These are phyloP conservation scores for Nakazawaea sp. DNA, from an alignment of 805 yeast genomes.

Conservation along the genomic window DNA sequence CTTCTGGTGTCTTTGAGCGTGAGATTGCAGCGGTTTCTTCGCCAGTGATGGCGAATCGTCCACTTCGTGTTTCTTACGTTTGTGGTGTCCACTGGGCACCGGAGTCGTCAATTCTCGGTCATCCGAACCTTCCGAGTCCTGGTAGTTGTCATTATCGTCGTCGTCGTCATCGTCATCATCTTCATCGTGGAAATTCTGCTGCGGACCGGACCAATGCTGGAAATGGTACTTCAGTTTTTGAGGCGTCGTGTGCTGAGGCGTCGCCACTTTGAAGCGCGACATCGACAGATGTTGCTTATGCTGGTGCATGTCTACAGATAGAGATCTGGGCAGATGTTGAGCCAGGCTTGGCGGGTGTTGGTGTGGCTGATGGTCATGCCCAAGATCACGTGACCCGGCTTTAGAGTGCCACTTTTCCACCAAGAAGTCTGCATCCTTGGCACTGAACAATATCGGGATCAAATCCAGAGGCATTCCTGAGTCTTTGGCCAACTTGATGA, in stretches of 20 bases:
- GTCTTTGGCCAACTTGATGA: conserved; percentile 23
- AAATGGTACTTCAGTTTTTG: conserved; percentile 22
- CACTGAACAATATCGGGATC: conserved; percentile 18
- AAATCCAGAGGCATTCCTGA: conserved; percentile 18
- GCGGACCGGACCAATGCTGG: conserved; percentile 28
- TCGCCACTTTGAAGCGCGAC: not conserved
- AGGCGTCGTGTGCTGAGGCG: conserved; percentile 2
- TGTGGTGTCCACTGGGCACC: too few species aligned
- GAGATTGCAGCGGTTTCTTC: too few species aligned
- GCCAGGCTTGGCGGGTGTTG: not conserved
- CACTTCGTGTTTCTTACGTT: too few species aligned
- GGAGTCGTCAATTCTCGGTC: conserved; percentile 2
- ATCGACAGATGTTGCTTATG: not conserved
- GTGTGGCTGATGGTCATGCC: not conserved
- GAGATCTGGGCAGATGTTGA: too few species aligned
- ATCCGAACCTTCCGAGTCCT: not conserved
- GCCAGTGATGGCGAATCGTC: too few species aligned
- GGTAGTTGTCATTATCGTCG: not conserved
- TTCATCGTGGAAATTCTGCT: not conserved
- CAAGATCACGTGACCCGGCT: too few species aligned
- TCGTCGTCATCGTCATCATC: conserved; percentile 2
- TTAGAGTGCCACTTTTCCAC: too few species aligned
- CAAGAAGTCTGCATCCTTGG: not conserved
- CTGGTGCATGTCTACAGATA: too few species aligned
- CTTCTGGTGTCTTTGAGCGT: too few species aligned